Evolutionary conservation across 371 early-diverging fungal species (phyloP).

Genomic region (Conidiobolus incongruus): DNA sequence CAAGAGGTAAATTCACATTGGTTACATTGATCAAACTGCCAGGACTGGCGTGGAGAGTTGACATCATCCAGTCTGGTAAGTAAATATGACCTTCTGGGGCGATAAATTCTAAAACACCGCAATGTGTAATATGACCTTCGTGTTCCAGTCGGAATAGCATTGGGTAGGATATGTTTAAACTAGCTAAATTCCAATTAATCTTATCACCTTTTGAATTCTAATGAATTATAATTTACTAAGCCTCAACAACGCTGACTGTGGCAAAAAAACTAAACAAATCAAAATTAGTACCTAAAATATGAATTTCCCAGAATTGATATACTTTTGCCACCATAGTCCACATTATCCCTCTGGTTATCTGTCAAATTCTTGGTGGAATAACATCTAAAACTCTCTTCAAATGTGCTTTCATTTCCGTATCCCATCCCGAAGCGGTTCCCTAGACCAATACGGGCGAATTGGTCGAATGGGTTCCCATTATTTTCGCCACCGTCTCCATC

Average conservation of each 20-base stretch:
- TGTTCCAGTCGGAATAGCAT: slow-evolving; percentile 69
- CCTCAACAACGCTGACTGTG: slow-evolving; percentile 70
- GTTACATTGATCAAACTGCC: slow-evolving; percentile 60
- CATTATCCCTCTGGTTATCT: slow-evolving; percentile 45
- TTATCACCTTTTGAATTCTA: neutral
- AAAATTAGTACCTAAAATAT: neutral
- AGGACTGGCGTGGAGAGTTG: slow-evolving; percentile 49
- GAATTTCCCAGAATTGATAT: slow-evolving; percentile 4
- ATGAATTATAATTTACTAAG: slow-evolving; percentile 24
- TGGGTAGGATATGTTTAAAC: slow-evolving; percentile 75
- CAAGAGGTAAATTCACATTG: slow-evolving; percentile 61
- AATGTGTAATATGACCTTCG: slow-evolving; percentile 48
- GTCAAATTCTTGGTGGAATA: slow-evolving; percentile 68
- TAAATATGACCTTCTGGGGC: slow-evolving; percentile 92
- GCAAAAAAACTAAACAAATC: slow-evolving; percentile 43
- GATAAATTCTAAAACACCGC: slow-evolving; percentile 97
- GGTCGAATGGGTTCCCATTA: too few relatives aligned
- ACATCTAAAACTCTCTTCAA: slow-evolving; percentile 43
- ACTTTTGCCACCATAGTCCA: slow-evolving; percentile 75
- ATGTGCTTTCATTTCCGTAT: slow-evolving; percentile 6
- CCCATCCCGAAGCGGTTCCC: too few relatives aligned
- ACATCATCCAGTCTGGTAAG: slow-evolving; percentile 98
- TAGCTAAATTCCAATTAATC: slow-evolving; percentile 17
- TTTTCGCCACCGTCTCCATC: too few relatives aligned
- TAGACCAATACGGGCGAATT: too few relatives aligned